Percentiles rank a stretch among this genome's conserved stretches.
Evolutionary conservation across 2,329 filamentous ascomycete species (phyloP).

Genomic region (Whalleya microplaca): DNA sequence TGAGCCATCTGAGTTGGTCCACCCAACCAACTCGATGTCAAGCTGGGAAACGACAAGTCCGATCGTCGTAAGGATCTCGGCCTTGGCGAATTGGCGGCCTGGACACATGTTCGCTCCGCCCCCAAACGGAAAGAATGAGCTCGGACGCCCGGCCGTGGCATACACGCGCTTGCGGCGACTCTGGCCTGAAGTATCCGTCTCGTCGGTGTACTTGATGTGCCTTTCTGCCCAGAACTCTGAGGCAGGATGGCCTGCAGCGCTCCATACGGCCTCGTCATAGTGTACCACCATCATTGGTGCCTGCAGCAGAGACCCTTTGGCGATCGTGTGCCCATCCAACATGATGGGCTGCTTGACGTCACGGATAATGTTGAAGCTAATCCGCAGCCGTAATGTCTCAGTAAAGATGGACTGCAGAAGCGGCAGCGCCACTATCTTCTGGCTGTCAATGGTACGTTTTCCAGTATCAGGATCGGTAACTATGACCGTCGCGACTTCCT

Average conservation of each 20-base stretch:
- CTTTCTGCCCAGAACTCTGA: slow-evolving; percentile 30
- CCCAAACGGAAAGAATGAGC: slow-evolving; percentile 23
- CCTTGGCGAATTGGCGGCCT: slow-evolving; percentile 44
- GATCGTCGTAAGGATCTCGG: slow-evolving; percentile 42
- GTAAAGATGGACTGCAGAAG: slow-evolving; percentile 34
- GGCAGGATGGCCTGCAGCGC: slow-evolving; percentile 21
- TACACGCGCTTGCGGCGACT: slow-evolving; percentile 6
- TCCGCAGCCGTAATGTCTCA: slow-evolving; percentile 34
- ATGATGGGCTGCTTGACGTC: slow-evolving; percentile 20
- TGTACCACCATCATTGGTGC: slow-evolving; percentile 30
- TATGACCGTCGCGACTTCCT: slow-evolving; percentile 23
- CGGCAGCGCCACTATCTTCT: slow-evolving; percentile 25
- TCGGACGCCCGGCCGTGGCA: slow-evolving; percentile 13
- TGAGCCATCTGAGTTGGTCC: slow-evolving; percentile 10
- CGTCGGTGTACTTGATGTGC: slow-evolving; percentile 18
- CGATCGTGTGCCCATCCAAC: slow-evolving; percentile 24
- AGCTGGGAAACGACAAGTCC: slow-evolving; percentile 36
- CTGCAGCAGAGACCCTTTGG: too few relatives aligned
- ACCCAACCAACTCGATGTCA: slow-evolving; percentile 36
- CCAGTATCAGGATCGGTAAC: slow-evolving; percentile 15
- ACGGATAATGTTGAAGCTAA: slow-evolving; percentile 31
- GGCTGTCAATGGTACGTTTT: slow-evolving; percentile 15
- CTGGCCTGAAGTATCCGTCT: too few relatives aligned
- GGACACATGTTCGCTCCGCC: slow-evolving; percentile 43
- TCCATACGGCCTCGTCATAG: slow-evolving; percentile 26